Percentiles rank a stretch among this genome's conserved stretches.
Conservation (phyloP, 441 rosid species). For the Aleurites moluccanus region DNA sequence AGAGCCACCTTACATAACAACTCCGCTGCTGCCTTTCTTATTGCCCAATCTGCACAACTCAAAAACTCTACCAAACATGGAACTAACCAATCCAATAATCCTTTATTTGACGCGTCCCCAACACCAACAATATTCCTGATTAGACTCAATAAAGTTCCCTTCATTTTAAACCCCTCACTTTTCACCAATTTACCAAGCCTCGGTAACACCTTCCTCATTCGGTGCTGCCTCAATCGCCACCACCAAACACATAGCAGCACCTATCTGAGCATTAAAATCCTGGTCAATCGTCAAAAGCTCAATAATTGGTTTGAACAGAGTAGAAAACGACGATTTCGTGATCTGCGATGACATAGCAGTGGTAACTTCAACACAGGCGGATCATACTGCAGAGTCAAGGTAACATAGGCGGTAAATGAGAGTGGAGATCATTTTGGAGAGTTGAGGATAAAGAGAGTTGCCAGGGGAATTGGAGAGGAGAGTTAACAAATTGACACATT, state of each 20-base stretch:
- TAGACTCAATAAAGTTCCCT: constrained; percentile 62
- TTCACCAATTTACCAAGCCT: constrained; percentile 70
- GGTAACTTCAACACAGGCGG: too few relatives aligned
- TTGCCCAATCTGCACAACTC: constrained; percentile 76
- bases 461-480: constrained; percentile 71
- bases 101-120: constrained; percentile 65
- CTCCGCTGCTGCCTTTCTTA: constrained; percentile 90
- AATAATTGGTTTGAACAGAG: constrained; percentile 62
- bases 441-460: constrained; percentile 64
- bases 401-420: too few relatives aligned
- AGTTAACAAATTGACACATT: constrained; percentile 64
- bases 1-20: constrained; percentile 65
- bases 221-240: constrained; percentile 82
- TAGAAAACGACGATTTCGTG: constrained; percentile 59
- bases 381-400: too few relatives aligned
- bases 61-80: constrained; percentile 67
- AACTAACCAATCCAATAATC: constrained; percentile 68
- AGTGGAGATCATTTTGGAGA: too few relatives aligned
- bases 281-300: constrained; percentile 70
- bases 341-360: too few relatives aligned
- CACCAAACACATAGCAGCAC: constrained; percentile 80
- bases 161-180: constrained; percentile 70
- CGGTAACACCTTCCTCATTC: constrained; percentile 71
- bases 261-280: constrained; percentile 70
- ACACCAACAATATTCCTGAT: constrained; percentile 64